Conservation (phyloP, 495 filamentous ascomycete species). For the Amniculicola lignicola region DNA sequence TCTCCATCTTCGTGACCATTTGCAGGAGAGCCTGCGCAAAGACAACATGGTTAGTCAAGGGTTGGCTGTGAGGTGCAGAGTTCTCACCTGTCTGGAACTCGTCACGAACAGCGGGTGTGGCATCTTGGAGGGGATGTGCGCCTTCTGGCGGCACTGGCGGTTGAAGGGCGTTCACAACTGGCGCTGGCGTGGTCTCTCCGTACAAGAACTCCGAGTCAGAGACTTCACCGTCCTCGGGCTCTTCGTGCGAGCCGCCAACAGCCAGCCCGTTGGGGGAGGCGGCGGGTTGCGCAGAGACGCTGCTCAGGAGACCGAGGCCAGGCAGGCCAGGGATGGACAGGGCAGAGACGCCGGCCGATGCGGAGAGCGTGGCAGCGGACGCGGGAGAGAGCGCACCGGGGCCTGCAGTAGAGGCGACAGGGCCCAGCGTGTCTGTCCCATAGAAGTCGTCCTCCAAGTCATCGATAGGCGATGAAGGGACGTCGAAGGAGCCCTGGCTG, state of each 20-base stretch:
- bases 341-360: not conserved
- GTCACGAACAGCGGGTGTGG: too few relatives aligned
- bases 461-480: constrained; percentile 29
- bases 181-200: constrained; percentile 4
- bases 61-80: too few relatives aligned
- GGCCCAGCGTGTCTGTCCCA: constrained; percentile 22
- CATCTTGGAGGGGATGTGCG: too few relatives aligned
- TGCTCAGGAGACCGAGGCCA: constrained; percentile 24
- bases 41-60: too few relatives aligned
- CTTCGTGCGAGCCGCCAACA: constrained; percentile 1
- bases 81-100: too few relatives aligned
- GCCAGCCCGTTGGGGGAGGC: not conserved
- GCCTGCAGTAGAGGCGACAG: not conserved
- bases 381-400: not conserved
- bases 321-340: constrained; percentile 27
- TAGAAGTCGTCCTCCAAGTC: constrained; percentile 35
- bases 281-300: not conserved
- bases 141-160: too few relatives aligned
- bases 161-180: not conserved
- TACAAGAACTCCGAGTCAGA: constrained; percentile 22
- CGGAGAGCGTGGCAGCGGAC: constrained; percentile 4
- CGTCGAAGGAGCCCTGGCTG: constrained; percentile 20
- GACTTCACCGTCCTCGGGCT: constrained; percentile 17
- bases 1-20: too few relatives aligned
- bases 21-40: too few relatives aligned